Percentiles rank a stretch among this genome's conserved stretches.
These are phyloP conservation scores for Vaccinium macrocarpon DNA, from an alignment of 148 eudicot genomes.

Conservation along the genomic window DNA sequence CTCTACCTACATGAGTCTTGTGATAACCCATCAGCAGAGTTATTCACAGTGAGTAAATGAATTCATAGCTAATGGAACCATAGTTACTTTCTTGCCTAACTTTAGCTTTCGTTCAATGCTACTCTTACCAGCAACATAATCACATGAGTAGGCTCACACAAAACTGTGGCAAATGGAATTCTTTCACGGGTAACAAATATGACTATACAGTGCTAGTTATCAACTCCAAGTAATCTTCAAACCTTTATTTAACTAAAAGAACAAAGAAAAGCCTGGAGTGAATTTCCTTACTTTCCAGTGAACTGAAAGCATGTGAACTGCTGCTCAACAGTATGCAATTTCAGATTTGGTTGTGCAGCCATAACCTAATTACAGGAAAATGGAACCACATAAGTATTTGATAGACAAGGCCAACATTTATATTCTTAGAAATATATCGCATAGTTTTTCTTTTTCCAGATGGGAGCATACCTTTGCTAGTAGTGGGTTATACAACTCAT, in stretches of 20 bases:
- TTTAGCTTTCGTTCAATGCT: background rate
- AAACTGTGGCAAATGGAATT: background rate
- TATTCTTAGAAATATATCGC: background rate
- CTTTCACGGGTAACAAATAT: background rate
- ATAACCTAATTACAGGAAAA: slow-evolving; percentile 40
- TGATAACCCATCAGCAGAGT: background rate
- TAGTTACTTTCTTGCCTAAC: background rate
- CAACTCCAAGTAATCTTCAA: background rate
- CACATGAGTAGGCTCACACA: background rate
- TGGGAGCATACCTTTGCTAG: slow-evolving; percentile 40
- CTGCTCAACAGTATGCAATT: slow-evolving; percentile 53
- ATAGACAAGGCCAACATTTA: slow-evolving; percentile 3
- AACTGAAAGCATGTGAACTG: slow-evolving; percentile 72
- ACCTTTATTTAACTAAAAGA: background rate
- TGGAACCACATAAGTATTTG: background rate
- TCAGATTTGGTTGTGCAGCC: slow-evolving; percentile 50
- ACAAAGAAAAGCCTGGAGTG: background rate
- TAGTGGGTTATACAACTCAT: slow-evolving; percentile 49
- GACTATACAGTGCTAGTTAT: background rate
- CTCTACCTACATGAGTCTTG: background rate
- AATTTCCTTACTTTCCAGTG: slow-evolving; percentile 54
- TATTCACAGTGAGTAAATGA: background rate
- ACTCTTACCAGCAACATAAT: background rate
- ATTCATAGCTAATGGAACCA: background rate
- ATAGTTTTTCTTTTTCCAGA: background rate